Base-by-base conservation (phyloP, 2,329 filamentous ascomycete genomes). In the Didymella segeticola region DNA sequence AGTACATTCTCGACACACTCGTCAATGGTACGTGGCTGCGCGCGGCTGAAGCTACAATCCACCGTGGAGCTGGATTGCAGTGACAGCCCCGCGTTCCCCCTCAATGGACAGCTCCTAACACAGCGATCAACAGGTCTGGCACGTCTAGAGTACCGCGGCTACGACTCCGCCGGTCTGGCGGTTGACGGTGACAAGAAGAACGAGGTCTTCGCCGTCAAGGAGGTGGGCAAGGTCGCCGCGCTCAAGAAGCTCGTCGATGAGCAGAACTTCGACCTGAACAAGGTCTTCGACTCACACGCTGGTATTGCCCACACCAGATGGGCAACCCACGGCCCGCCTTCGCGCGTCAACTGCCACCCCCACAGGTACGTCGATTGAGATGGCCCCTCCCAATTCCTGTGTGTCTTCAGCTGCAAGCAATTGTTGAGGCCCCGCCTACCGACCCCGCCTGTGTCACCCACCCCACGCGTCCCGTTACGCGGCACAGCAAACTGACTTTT, bases 111-210 rank as follows among this genome's bases (percentile, higher is more conserved):
- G 31, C 38, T 26, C 4, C 71, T 69, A 62, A 73, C 66, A 34
- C 11, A 22, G 43, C 47, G 23, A 26, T 17, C 38, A 17, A 31
- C 73, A 96, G 93, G 93, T 73, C 89, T 98, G 56, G 89, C 91
- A 56, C 89, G 95, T 76, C 89, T 99, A 70, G 95, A 99, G 81
- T 99, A 99, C 83, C 90, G 95, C 78, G 95, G 95, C 68, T 99
- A 99, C 79, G 95, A 99, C 79, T 98, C 95, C 62, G 93, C 95
- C 59, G 95, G 95, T 82, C 84, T 99, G 63, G 93, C 93, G 64
- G 81, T 99, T 70, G 95, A 99, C 76, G 95, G 95, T 61, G 90
- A 99, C 84, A 98, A 97, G 87, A 96, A 95, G 84, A 96, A 96
- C 72, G 91, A 98, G 81, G 92, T 98, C 65, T 86, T 91, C 64